phyloP scores from a whole-genome alignment of 495 filamentous ascomycete genomes.

The Astrothelium macrocarpum region DNA sequence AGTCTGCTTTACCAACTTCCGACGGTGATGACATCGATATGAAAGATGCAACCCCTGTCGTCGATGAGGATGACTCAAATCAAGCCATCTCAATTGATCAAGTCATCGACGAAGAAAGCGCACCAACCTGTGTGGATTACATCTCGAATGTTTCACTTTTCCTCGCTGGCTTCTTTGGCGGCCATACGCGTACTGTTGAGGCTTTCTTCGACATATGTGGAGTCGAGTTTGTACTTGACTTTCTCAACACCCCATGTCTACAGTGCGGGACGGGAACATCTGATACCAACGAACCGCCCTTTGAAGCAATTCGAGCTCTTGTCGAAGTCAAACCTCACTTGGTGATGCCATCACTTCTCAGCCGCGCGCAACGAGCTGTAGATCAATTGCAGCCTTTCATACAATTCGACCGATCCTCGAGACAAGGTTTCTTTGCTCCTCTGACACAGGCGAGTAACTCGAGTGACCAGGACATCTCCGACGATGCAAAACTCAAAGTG shows the following conservation, averaged over 20 bases:
- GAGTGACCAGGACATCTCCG: slow-evolving; percentile 29
- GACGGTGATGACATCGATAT: slow-evolving; percentile 18
- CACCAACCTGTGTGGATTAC: slow-evolving; percentile 53
- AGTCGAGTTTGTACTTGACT: slow-evolving; percentile 73
- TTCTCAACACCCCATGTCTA: slow-evolving; percentile 68
- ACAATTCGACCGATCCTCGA: slow-evolving; percentile 33
- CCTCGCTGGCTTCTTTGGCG: slow-evolving; percentile 66
- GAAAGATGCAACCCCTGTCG: slow-evolving; percentile 10
- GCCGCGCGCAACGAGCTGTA: slow-evolving; percentile 58
- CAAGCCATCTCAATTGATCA: slow-evolving; percentile 16
- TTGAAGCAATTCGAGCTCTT: slow-evolving; percentile 64
- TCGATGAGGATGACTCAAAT: neutral
- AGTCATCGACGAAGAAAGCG: slow-evolving; percentile 38
- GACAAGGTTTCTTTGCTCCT: slow-evolving; percentile 49
- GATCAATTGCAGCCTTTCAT: slow-evolving; percentile 58
- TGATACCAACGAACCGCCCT: slow-evolving; percentile 53
- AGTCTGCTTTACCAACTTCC: neutral
- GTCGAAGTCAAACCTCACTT: slow-evolving; percentile 77
- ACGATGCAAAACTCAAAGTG: slow-evolving; percentile 11
- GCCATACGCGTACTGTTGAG: slow-evolving; percentile 28
- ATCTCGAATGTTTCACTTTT: slow-evolving; percentile 67
- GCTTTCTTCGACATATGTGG: slow-evolving; percentile 71
- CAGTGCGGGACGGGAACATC: slow-evolving; percentile 63
- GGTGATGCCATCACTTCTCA: slow-evolving; percentile 68
- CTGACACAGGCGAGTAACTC: neutral